Percentiles rank a stretch among this genome's conserved stretches.
Evolutionary conservation across 352 stramenopile species (phyloP).

Genomic region (Pythium utonaiense): DNA sequence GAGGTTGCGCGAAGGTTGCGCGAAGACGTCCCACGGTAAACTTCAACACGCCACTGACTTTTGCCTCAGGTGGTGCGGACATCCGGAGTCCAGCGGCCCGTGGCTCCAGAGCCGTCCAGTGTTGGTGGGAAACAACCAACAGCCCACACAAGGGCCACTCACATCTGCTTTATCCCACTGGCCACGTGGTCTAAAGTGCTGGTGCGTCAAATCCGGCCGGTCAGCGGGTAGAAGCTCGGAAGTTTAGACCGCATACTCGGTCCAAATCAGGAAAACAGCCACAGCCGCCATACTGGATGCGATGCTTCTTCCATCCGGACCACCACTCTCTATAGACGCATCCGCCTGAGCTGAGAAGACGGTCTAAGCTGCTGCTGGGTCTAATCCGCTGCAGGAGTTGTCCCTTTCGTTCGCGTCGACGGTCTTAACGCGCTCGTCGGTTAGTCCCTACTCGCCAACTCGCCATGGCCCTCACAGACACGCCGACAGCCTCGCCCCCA

Average conservation of each 20-base stretch:
- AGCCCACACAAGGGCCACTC: background rate
- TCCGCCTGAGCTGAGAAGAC: background rate
- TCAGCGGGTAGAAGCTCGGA: background rate
- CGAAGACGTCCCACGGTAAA: background rate
- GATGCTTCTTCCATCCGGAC: background rate
- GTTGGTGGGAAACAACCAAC: background rate
- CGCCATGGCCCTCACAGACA: conserved; percentile 2
- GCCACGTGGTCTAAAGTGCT: background rate
- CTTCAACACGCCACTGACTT: conserved; percentile 1
- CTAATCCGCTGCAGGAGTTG: too few relatives aligned
- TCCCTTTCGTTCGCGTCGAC: background rate
- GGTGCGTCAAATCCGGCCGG: background rate
- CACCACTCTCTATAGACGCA: background rate
- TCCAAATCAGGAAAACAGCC: conserved; percentile 2
- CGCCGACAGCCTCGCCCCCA: background rate
- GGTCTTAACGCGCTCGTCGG: background rate
- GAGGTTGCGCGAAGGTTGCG: background rate
- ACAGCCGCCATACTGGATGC: background rate
- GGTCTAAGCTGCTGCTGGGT: background rate
- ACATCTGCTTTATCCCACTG: background rate
- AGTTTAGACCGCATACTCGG: background rate
- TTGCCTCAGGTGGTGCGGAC: background rate
- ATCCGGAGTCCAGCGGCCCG: too few relatives aligned
- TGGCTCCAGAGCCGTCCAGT: background rate
- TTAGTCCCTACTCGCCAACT: conserved; percentile 8